Base-by-base conservation (phyloP, 1,139 yeast species). In the Saccharomyces hybrid region DNA sequence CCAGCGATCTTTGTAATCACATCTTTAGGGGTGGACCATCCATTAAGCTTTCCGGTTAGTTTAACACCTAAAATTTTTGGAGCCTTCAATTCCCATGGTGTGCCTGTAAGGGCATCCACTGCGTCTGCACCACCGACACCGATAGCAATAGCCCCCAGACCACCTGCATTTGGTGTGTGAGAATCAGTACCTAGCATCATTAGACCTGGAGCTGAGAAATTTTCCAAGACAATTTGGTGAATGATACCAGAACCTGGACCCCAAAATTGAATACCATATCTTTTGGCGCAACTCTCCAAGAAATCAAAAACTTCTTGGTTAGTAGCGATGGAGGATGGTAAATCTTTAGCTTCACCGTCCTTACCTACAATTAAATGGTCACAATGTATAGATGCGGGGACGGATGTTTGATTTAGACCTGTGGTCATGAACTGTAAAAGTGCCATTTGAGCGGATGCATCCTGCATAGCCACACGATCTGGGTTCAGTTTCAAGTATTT, bases 401-500 rank as follows among this genome's bases (percentile, higher is more conserved):
- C 96, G 0, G 87, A 86, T 6, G 97, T 88, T 31, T 83, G 76
- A 50, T 82, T 69, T 83, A 91, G 82, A 20, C 97, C 96, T 65
- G 96, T 88, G 32, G 98, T 89, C 95, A 93, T 91, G 73, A 93
- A 93, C 74, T 93, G 99, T 60, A 93, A 75, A 60, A 93, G 76
- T 2, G 99, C 99, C 88, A 91, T 93, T 74, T 93, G 99, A 1
- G 99, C 99, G 26, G 96, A 87, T 1, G 99, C 99, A 75, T 93
- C 99, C 76, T 93, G 99, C 97, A 91, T 91, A 27, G 99, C 99
- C 23, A 93, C 99, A 66, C 99, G 81, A 70, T 93, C 99, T n/a
- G 99, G 99, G 68, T 84, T 81, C 64, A 93, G 78, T 76, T 93
- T 93, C 69, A 93, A 80, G 70, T 93, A 93, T 57, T 87, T 82